Evolutionary conservation across 2,329 filamentous ascomycete genomes (phyloP).

Genomic region (Sarocladiaceae sp.): DNA sequence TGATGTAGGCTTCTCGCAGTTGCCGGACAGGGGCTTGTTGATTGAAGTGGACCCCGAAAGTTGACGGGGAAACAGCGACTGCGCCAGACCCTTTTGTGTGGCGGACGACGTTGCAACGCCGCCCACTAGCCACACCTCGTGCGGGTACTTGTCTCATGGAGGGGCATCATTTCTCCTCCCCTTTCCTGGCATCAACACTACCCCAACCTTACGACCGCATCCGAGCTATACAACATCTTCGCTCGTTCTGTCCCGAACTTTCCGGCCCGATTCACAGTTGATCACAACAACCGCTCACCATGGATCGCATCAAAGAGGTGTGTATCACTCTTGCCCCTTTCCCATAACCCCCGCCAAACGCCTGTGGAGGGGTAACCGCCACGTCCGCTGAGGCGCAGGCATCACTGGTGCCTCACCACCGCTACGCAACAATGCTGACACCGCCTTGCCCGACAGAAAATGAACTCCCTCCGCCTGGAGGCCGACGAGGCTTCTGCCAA

Average conservation of each 20-base stretch:
- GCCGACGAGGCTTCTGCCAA: conserved; percentile 77
- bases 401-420: not conserved
- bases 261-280: not conserved
- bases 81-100: not conserved
- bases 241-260: not conserved
- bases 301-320: conserved; percentile 90
- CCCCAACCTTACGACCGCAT: conserved; percentile 15
- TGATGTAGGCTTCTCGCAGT: not conserved
- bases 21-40: conserved; percentile 7
- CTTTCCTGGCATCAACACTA: conserved; percentile 26
- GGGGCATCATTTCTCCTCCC: conserved; percentile 29
- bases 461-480: conserved; percentile 90
- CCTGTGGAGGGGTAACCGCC: conserved; percentile 16
- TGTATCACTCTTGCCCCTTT: conserved; percentile 30
- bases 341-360: conserved; percentile 23
- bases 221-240: not conserved
- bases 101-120: conserved; percentile 1
- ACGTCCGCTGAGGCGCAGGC: conserved; percentile 8
- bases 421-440: conserved; percentile 8
- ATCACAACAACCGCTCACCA: conserved; percentile 32
- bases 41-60: not conserved
- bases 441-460: conserved; percentile 57
- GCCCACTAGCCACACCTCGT: conserved; percentile 6
- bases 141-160: conserved; percentile 19
- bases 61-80: conserved; percentile 4